Base-by-base conservation (phyloP, 345 rosid genomes). In the Toxicodendron radicans region DNA sequence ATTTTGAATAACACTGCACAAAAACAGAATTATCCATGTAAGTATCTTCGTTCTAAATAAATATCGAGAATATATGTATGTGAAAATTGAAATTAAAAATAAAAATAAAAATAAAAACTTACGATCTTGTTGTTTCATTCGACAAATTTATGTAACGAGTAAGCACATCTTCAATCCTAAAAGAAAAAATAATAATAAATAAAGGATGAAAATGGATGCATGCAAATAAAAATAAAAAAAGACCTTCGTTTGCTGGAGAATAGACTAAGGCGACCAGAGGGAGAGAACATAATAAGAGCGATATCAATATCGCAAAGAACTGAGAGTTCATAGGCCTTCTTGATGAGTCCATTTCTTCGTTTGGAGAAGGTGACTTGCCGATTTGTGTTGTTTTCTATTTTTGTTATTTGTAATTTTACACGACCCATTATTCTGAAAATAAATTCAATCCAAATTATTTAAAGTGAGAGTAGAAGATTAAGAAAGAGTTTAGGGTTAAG, bases 221-320 rank as follows among this genome's bases (percentile, higher is more conserved):
- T 46, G 13, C 51, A 12, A 8, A 10, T 10, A 58, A 5, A 21
- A 13, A 46, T 10, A 57, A 23, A 6, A 2, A 10, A 41, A 12
- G 23, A 91, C 97, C 94, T 91, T 78, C 66, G 83, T 79, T 83
- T 86, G 70, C 94, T 91, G 1, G 94, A 91, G 75, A 89, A 93
- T 45, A 88, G 94, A 66, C 83, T 85, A 65, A 91, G 84, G 16
- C 92, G 92, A 43, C 82, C 84, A 5, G 91, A 89, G 1, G 94
- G 90, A 76, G 92, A 91, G 80, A 91, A 92, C 94, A 91, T 89
- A 74, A 88, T 80, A 68, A 92, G 96, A 52, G 97, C 96, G 75
- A 91, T 91, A 51, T 92, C 96, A 45, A 92, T 88, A 68, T 91
- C 96, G 5, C 96, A 87, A 65, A 92, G 96, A 71, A 90, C 75